Conservation (phyloP, 345 rosid genomes). For the Moricandia arvensis region DNA sequence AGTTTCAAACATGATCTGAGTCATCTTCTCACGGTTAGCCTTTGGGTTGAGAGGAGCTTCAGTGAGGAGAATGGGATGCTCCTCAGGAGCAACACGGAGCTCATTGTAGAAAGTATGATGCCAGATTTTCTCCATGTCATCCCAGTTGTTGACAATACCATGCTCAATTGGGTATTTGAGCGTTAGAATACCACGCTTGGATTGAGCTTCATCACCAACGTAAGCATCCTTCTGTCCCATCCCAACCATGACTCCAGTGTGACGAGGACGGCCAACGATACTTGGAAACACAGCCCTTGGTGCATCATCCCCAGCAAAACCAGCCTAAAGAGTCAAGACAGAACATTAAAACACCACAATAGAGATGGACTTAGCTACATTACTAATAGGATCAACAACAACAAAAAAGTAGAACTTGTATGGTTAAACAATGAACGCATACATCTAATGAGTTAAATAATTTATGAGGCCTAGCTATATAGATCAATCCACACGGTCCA, state of each 20-base stretch:
- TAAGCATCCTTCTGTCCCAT: slow-evolving; percentile 86
- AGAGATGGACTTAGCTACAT: background rate
- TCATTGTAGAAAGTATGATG: slow-evolving; percentile 88
- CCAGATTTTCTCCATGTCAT: slow-evolving; percentile 94
- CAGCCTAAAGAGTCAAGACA: slow-evolving; percentile 58
- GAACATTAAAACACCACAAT: background rate
- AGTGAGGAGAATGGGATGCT: slow-evolving; percentile 71
- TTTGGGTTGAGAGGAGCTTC: slow-evolving; percentile 95
- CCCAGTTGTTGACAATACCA: slow-evolving; percentile 93
- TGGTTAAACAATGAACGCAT: no score
- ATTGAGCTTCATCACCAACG: slow-evolving; percentile 84
- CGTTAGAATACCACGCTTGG: slow-evolving; percentile 68
- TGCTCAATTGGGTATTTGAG: slow-evolving; percentile 82
- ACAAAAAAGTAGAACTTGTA: no score
- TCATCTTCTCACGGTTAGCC: slow-evolving; percentile 96
- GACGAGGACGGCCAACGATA: slow-evolving; percentile 84
- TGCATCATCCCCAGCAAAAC: slow-evolving; percentile 94
- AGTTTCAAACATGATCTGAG: slow-evolving; percentile 89
- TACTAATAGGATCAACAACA: no score
- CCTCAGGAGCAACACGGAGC: slow-evolving; percentile 93
- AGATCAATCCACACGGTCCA: no score
- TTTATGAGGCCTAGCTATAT: no score
- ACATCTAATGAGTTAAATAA: no score
- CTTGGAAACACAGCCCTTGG: slow-evolving; percentile 88
- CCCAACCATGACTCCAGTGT: slow-evolving; percentile 83